Conservation (phyloP, 129 eudicot genomes). For the Oenanthe sinensis region DNA sequence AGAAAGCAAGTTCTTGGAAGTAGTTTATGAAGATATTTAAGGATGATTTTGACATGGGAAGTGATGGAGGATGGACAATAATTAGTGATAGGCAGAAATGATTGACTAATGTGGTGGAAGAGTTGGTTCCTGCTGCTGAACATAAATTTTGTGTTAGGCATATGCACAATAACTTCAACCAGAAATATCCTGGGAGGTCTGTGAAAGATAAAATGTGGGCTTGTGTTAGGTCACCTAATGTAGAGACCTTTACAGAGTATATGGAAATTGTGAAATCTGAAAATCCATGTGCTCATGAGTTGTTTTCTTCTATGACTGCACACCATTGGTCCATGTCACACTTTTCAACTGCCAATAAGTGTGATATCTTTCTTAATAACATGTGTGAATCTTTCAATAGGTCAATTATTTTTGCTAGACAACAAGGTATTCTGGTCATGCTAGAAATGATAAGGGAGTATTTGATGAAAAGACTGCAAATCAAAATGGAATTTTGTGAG, state of each 20-base stretch:
- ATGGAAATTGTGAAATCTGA: background rate
- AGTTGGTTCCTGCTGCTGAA: background rate
- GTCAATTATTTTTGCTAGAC: background rate
- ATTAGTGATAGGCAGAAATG: background rate
- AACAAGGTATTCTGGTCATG: background rate
- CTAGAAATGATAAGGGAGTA: background rate
- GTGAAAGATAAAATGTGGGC: background rate
- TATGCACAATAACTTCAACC: background rate
- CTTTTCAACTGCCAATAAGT: background rate
- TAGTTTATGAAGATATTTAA: background rate
- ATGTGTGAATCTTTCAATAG: background rate
- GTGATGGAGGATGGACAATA: background rate
- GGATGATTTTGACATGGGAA: background rate
- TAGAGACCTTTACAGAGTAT: no score
- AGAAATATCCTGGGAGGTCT: background rate
- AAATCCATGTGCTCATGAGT: background rate
- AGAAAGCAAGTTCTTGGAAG: background rate
- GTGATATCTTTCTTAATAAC: background rate
- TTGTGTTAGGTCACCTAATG: background rate
- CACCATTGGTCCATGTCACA: background rate
- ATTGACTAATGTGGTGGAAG: background rate
- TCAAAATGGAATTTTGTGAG: background rate
- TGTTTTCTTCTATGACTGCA: background rate
- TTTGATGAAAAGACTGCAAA: background rate
- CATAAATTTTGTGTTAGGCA: background rate